Evolutionary conservation across 2,329 filamentous ascomycete genomes (phyloP).

Genomic region (Fusarium hostae): DNA sequence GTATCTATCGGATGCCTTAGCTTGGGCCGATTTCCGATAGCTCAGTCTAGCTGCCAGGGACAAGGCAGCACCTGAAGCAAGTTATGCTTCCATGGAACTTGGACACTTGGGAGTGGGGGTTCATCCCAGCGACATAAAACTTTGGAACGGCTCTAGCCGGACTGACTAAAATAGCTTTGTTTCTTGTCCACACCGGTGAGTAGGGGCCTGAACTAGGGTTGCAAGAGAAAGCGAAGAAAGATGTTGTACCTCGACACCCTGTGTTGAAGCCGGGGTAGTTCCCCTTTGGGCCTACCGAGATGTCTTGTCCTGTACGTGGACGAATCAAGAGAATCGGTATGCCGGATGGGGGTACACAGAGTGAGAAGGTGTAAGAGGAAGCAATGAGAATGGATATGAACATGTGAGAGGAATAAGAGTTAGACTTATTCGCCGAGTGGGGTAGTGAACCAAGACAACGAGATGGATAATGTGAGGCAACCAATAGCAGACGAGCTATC

Average conservation of each 20-base stretch:
- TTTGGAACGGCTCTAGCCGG: conserved; percentile 21
- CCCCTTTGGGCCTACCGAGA: conserved; percentile 21
- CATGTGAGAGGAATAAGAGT: conserved; percentile 28
- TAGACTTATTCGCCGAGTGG: conserved; percentile 26
- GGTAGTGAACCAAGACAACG: conserved; percentile 14
- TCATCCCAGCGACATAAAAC: not conserved
- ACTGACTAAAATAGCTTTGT: conserved; percentile 27
- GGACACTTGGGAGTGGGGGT: conserved; percentile 34
- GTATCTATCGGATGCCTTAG: conserved; percentile 1
- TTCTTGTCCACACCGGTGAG: conserved; percentile 43
- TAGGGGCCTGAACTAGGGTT: conserved; percentile 29
- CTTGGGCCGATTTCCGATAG: conserved; percentile 5
- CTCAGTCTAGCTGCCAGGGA: conserved; percentile 29
- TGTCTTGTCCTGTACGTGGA: conserved; percentile 36
- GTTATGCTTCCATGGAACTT: conserved; percentile 21
- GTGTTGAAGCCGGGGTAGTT: conserved; percentile 18
- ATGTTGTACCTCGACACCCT: conserved; percentile 26
- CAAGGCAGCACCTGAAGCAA: conserved; percentile 22
- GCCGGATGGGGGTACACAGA: conserved; percentile 25
- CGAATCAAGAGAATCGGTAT: conserved; percentile 29
- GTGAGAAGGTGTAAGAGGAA: conserved; percentile 32
- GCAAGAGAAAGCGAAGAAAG: conserved; percentile 1
- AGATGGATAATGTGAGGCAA: conserved; percentile 24
- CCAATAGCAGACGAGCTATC: conserved; percentile 12
- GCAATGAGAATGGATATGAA: conserved; percentile 15